Conservation (phyloP, 768 basidiomycete species). For the Cystobasidium tubakii region DNA sequence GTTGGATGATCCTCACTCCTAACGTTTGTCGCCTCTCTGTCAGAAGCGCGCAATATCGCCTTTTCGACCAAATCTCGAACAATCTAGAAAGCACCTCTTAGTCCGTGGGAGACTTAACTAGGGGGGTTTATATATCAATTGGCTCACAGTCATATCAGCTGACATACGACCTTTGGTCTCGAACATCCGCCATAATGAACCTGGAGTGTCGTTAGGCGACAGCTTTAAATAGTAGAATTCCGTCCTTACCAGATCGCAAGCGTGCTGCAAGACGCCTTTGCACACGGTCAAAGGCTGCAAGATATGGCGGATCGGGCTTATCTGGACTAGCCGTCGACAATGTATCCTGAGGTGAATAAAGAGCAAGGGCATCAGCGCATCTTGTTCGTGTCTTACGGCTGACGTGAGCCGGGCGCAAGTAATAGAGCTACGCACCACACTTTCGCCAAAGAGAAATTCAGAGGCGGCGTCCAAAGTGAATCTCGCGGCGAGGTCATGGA, state of each 20-base stretch:
- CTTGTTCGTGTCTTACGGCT: no score
- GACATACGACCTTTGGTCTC: background rate
- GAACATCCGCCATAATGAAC: background rate
- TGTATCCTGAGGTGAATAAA: background rate
- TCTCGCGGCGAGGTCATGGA: constrained; percentile 18
- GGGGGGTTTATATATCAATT: no score
- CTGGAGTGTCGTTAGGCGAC: background rate
- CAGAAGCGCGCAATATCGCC: background rate
- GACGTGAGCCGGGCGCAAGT: no score
- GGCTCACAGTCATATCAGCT: background rate
- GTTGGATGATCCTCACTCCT: no score
- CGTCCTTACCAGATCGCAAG: background rate
- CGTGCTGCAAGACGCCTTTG: background rate
- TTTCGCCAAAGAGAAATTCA: constrained; percentile 27
- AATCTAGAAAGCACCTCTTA: background rate
- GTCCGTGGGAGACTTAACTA: background rate
- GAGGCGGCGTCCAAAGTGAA: constrained; percentile 26
- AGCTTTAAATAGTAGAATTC: background rate
- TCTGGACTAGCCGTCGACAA: background rate
- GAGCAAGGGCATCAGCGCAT: no score
- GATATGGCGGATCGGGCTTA: constrained; percentile 1
- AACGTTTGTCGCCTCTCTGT: no score
- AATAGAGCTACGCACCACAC: constrained; percentile 17
- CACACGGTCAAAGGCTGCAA: background rate
- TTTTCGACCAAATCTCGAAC: background rate